Conservation (phyloP, 805 yeast genomes). For the Saccharomyces eubayanus region DNA sequence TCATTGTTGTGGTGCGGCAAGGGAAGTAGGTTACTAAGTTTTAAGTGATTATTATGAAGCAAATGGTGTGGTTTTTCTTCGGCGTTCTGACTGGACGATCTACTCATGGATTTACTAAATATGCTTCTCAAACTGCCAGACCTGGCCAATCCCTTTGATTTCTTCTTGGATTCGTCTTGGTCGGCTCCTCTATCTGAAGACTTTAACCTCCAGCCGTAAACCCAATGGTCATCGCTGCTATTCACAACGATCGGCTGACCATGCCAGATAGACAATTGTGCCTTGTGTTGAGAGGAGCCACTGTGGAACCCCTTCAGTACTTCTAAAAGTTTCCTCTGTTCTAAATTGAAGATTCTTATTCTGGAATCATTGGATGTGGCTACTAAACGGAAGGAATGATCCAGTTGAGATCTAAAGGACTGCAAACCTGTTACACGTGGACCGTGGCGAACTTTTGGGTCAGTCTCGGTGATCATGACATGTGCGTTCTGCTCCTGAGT, state of each 20-base stretch:
- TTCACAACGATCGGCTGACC: constrained; percentile 38
- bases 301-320: constrained; percentile 69
- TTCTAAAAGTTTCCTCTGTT: constrained; percentile 47
- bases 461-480: background rate
- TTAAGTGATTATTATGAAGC: background rate
- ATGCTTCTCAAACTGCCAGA: constrained; percentile 12
- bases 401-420: constrained; percentile 31
- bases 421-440: constrained; percentile 73
- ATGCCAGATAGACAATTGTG: constrained; percentile 26
- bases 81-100: constrained; percentile 6
- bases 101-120: constrained; percentile 6
- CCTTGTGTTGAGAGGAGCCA: constrained; percentile 61
- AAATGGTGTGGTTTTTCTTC: background rate
- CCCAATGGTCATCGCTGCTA: constrained; percentile 85
- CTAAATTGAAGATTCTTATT: constrained; percentile 54
- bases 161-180: background rate
- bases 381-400: constrained; percentile 37
- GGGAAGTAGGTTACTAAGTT: background rate
- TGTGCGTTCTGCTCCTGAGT: constrained; percentile 11
- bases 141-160: constrained; percentile 3
- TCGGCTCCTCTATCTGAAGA: constrained; percentile 9
- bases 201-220: constrained; percentile 68
- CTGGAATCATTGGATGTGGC: constrained; percentile 79
- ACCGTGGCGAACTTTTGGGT: constrained; percentile 26
- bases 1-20: background rate